These are phyloP conservation scores for Lipomyces oligophaga DNA, from an alignment of 805 yeast genomes.

Conservation along the genomic window DNA sequence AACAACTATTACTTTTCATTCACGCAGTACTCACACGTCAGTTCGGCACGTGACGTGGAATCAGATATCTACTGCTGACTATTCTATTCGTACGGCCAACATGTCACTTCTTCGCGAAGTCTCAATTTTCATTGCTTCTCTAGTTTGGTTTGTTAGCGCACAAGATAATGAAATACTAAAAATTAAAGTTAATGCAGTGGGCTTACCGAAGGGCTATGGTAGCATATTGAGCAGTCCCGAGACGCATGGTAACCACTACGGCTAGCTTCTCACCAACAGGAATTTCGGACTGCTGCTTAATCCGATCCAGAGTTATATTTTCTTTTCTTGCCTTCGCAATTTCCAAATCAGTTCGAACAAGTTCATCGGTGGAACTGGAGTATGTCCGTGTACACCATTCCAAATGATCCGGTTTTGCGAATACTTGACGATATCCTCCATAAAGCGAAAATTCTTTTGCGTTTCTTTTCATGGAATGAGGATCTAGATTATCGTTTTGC, in stretches of 20 bases:
- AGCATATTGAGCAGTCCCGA: slow-evolving; percentile 88
- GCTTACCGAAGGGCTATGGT: slow-evolving; percentile 96
- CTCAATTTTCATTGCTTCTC: slow-evolving; percentile 27
- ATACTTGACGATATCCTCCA: slow-evolving; percentile 77
- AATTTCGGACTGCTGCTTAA: slow-evolving; percentile 4
- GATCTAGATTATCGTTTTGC: slow-evolving; percentile 77
- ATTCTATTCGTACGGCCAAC: too few relatives aligned
- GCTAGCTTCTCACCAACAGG: slow-evolving; percentile 54
- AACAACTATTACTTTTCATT: too few relatives aligned
- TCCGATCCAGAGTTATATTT: background rate
- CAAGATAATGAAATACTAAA: background rate
- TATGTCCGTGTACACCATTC: slow-evolving; percentile 64
- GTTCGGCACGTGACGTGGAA: too few relatives aligned
- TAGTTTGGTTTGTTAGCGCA: too few relatives aligned
- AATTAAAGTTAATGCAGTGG: background rate
- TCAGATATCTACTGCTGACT: too few relatives aligned
- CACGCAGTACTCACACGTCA: too few relatives aligned
- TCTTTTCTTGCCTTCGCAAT: slow-evolving; percentile 33
- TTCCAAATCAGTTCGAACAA: slow-evolving; percentile 76
- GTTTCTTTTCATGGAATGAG: slow-evolving; percentile 76
- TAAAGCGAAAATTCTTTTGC: slow-evolving; percentile 86
- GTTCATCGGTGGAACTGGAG: slow-evolving; percentile 58
- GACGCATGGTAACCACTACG: slow-evolving; percentile 66
- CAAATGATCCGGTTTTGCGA: slow-evolving; percentile 61
- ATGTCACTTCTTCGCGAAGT: slow-evolving; percentile 29